Conservation (phyloP, 2,329 filamentous ascomycete genomes). For the Penicillium sp. region DNA sequence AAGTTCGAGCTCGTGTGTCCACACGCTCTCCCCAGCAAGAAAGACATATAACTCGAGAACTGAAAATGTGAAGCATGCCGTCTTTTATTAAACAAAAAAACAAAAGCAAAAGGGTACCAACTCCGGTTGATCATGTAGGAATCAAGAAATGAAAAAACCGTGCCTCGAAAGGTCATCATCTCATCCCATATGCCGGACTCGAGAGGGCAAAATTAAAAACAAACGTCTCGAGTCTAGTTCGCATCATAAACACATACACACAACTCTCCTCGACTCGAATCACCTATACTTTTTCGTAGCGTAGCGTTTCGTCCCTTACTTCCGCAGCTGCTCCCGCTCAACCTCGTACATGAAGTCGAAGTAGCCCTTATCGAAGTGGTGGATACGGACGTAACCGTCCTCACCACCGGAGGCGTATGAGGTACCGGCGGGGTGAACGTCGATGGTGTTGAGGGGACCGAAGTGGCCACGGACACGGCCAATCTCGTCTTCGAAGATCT, state of each 20-base stretch:
- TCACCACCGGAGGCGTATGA: slow-evolving; percentile 95
- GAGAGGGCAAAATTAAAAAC: slow-evolving; percentile 13
- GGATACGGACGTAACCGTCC: slow-evolving; percentile 96
- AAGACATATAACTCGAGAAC: slow-evolving; percentile 16
- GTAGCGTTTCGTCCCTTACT: slow-evolving; percentile 28
- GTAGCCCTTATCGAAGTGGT: slow-evolving; percentile 98
- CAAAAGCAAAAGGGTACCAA: slow-evolving; percentile 36
- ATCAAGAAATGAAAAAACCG: slow-evolving; percentile 39
- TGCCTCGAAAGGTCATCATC: slow-evolving; percentile 32
- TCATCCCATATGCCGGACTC: slow-evolving; percentile 31
- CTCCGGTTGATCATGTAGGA: slow-evolving; percentile 40
- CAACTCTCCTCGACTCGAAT: slow-evolving; percentile 28
- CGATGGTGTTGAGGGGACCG: slow-evolving; percentile 93
- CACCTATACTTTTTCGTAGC: slow-evolving; percentile 22
- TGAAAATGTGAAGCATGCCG: slow-evolving; percentile 30
- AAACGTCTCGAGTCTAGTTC: slow-evolving; percentile 26
- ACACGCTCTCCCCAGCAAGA: slow-evolving; percentile 7
- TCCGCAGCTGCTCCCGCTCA: slow-evolving; percentile 71
- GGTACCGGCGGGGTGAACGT: slow-evolving; percentile 85
- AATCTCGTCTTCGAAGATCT: slow-evolving; percentile 98
- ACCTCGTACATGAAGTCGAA: slow-evolving; percentile 99
- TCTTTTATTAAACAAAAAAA: slow-evolving; percentile 39
- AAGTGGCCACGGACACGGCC: slow-evolving; percentile 96
- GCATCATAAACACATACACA: slow-evolving; percentile 40
- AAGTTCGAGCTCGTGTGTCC: neutral